A percentile compares a stretch with the other conserved stretches of the same genome.
phyloP scores from a whole-genome alignment of 179 eudicot species.

The Beta macrorhiza region DNA sequence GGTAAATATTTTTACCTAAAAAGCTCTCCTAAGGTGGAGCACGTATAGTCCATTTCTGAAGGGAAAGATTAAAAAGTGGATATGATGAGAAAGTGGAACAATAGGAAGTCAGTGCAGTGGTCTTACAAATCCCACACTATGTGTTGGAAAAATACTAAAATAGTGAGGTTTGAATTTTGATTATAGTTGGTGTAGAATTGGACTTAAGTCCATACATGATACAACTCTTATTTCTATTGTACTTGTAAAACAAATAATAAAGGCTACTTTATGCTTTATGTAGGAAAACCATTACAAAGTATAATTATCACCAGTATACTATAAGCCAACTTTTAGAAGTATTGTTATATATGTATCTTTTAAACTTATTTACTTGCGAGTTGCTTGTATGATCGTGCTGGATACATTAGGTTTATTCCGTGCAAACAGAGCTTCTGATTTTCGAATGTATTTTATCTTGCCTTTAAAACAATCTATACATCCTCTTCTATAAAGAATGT shows the following conservation, averaged over 20 bases:
- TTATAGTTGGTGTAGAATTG: not conserved
- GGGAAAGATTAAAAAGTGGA: not conserved
- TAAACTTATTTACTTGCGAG: not conserved
- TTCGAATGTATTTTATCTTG: no score
- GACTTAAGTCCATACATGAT: not conserved
- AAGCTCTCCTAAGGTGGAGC: not conserved
- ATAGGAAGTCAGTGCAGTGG: not conserved
- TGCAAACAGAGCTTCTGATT: no score
- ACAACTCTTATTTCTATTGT: not conserved
- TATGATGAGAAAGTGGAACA: not conserved
- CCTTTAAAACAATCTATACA: no score
- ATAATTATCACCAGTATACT: not conserved
- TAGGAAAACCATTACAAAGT: not conserved
- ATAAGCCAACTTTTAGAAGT: not conserved
- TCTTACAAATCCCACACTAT: not conserved
- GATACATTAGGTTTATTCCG: not conserved
- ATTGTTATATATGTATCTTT: not conserved
- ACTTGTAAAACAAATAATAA: not conserved
- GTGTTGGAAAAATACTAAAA: not conserved
- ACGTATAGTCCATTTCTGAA: not conserved
- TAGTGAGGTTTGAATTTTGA: not conserved
- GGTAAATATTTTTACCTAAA: not conserved
- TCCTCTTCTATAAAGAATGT: no score
- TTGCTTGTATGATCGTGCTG: not conserved
- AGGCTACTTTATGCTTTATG: constrained; percentile 3